A percentile compares a stretch with the other conserved stretches of the same genome.
Conservation (phyloP, 805 yeast species). For the Pichia gijzeniarum region DNA sequence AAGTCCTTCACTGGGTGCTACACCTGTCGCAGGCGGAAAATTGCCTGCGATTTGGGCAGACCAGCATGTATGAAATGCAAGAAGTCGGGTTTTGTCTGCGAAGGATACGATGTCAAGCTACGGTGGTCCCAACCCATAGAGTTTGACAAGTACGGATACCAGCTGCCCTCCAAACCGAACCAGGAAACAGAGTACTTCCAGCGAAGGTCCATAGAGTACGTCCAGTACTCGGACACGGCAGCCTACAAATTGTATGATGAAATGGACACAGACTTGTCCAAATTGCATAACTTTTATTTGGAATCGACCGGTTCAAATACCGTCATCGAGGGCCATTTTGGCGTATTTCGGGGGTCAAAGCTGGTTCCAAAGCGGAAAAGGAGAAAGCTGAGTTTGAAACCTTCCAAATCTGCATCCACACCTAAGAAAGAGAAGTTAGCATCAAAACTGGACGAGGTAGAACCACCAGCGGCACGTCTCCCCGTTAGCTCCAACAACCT, state of each 20-base stretch:
- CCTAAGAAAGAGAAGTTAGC: neutral
- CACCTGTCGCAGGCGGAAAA: slow-evolving; percentile 75
- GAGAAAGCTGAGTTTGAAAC: slow-evolving; percentile 10
- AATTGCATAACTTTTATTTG: slow-evolving; percentile 42
- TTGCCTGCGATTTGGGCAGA: slow-evolving; percentile 67
- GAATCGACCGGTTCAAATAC: slow-evolving; percentile 32
- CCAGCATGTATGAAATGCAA: slow-evolving; percentile 72
- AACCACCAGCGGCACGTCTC: neutral
- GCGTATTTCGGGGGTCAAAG: slow-evolving; percentile 56
- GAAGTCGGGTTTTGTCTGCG: slow-evolving; percentile 62
- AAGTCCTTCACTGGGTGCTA: slow-evolving; percentile 87
- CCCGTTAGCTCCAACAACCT: neutral
- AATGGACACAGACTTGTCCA: slow-evolving; percentile 63
- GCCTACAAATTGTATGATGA: slow-evolving; percentile 71
- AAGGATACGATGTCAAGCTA: slow-evolving; percentile 76
- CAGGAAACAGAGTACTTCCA: slow-evolving; percentile 50
- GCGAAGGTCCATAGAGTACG: slow-evolving; percentile 68
- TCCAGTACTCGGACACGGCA: slow-evolving; percentile 54
- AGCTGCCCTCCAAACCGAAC: slow-evolving; percentile 27
- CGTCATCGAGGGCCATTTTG: slow-evolving; percentile 63
- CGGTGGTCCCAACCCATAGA: slow-evolving; percentile 64
- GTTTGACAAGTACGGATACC: slow-evolving; percentile 42
- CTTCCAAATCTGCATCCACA: neutral
- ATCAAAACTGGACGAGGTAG: neutral
- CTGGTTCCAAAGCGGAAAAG: slow-evolving; percentile 15